Evolutionary conservation across 306 rosid genomes (phyloP).

Genomic region (Crotalaria pallida): DNA sequence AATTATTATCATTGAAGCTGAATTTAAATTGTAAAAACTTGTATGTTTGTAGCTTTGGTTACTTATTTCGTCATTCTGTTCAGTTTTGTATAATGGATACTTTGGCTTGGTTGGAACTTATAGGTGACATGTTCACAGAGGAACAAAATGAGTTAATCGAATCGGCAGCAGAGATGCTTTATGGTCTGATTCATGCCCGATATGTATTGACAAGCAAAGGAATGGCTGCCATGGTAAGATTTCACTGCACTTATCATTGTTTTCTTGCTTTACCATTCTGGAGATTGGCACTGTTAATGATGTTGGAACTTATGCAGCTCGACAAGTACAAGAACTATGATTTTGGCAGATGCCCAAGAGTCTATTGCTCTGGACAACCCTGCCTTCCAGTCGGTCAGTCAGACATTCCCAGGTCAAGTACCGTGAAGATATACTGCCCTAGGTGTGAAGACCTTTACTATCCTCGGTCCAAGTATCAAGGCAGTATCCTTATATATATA

Average conservation of each 20-base stretch:
- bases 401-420: conserved; percentile 93
- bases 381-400: conserved; percentile 99
- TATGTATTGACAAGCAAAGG: conserved; percentile 94
- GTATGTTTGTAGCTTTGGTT: neutral
- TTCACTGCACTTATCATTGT: neutral
- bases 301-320: conserved; percentile 44
- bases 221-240: conserved; percentile 86
- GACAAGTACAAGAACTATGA: conserved; percentile 96
- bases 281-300: conserved; percentile 12
- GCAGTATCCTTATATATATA: conserved; percentile 90
- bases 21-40: neutral
- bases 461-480: conserved; percentile 99
- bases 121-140: conserved; percentile 98
- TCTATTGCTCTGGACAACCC: conserved; percentile 98
- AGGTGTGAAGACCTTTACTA: conserved; percentile 96
- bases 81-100: neutral
- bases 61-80: neutral
- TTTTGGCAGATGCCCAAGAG: conserved; percentile 98
- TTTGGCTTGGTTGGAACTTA: conserved; percentile 16
- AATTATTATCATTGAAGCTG: neutral
- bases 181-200: conserved; percentile 92
- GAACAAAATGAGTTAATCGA: conserved; percentile 96
- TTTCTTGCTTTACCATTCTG: neutral
- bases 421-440: conserved; percentile 95
- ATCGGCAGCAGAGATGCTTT: conserved; percentile 98